These are phyloP conservation scores for Leccinum pachyderme DNA, from an alignment of 1,284 basidiomycete species.

Conservation along the genomic window DNA sequence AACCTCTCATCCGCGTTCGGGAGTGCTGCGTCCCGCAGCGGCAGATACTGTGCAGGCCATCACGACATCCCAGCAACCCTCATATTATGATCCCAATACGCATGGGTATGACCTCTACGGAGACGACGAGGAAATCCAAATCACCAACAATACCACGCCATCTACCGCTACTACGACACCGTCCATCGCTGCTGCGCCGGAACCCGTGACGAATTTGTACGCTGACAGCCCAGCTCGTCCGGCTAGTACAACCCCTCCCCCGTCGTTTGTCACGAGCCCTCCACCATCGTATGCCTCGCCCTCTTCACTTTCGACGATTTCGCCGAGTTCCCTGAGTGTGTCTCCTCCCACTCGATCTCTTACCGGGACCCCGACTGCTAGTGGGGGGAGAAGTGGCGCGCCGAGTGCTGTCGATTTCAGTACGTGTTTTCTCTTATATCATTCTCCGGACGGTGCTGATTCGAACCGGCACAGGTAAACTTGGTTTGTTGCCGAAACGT, in stretches of 20 bases:
- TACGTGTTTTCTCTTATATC: conserved; percentile 7
- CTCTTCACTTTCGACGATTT: not conserved
- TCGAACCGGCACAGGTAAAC: conserved; percentile 37
- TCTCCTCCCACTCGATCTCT: conserved; percentile 9
- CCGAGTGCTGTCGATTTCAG: conserved; percentile 29
- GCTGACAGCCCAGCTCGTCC: not conserved
- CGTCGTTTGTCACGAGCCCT: conserved; percentile 1
- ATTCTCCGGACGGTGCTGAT: not conserved
- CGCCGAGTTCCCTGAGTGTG: not conserved
- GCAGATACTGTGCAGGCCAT: not conserved
- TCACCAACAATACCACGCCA: conserved; percentile 9
- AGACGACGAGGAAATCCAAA: conserved; percentile 16
- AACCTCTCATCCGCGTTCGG: conserved; percentile 20
- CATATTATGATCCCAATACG: conserved; percentile 42
- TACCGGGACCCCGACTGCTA: conserved; percentile 10
- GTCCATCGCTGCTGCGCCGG: not conserved
- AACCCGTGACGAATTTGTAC: not conserved
- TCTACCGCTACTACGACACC: not conserved
- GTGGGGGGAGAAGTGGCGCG: conserved; percentile 3
- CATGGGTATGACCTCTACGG: conserved; percentile 30
- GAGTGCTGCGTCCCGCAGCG: not conserved
- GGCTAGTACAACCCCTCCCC: not conserved
- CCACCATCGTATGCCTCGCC: conserved; percentile 13
- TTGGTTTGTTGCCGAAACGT: conserved; percentile 72
- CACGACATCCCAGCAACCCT: conserved; percentile 20